phyloP scores from a whole-genome alignment of 2,329 filamentous ascomycete species.

The Pseudogymnoascus sp. region DNA sequence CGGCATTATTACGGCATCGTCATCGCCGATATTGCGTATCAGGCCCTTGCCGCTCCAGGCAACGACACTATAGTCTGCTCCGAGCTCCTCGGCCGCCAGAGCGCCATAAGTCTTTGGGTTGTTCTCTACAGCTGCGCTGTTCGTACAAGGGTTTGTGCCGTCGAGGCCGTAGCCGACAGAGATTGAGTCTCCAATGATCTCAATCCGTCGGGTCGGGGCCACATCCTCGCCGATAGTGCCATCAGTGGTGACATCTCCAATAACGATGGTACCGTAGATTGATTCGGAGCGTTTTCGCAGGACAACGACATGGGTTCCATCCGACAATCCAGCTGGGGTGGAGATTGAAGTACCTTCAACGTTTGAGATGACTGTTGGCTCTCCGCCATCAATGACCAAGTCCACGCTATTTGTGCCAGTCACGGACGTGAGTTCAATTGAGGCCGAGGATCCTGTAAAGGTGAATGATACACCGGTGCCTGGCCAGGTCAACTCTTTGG shows the following conservation, averaged over 20 bases:
- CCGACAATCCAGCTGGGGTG: constrained; percentile 25
- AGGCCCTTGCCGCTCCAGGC: constrained; percentile 38
- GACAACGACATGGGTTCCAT: constrained; percentile 30
- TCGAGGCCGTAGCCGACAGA: constrained; percentile 37
- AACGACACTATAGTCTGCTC: constrained; percentile 35
- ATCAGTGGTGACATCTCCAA: constrained; percentile 25
- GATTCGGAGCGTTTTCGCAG: constrained; percentile 33
- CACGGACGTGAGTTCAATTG: constrained; percentile 27
- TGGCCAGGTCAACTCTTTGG: constrained; percentile 36
- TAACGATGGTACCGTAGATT: constrained; percentile 27
- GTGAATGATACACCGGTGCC: constrained; percentile 32
- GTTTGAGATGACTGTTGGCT: constrained; percentile 23
- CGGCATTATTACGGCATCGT: constrained; percentile 30
- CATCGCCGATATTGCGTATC: constrained; percentile 31
- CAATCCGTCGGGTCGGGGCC: constrained; percentile 29
- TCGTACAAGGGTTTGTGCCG: constrained; percentile 32
- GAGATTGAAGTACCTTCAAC: constrained; percentile 25
- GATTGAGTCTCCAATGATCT: constrained; percentile 38
- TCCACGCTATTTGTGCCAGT: constrained; percentile 28
- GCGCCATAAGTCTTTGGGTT: constrained; percentile 36
- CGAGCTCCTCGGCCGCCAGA: constrained; percentile 32
- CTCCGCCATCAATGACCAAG: constrained; percentile 28
- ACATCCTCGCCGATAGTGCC: constrained; percentile 21
- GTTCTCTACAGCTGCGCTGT: constrained; percentile 32
- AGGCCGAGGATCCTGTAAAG: constrained; percentile 27